Conservation (phyloP, 2,329 filamentous ascomycete species). For the Fusarium cicatricum region DNA sequence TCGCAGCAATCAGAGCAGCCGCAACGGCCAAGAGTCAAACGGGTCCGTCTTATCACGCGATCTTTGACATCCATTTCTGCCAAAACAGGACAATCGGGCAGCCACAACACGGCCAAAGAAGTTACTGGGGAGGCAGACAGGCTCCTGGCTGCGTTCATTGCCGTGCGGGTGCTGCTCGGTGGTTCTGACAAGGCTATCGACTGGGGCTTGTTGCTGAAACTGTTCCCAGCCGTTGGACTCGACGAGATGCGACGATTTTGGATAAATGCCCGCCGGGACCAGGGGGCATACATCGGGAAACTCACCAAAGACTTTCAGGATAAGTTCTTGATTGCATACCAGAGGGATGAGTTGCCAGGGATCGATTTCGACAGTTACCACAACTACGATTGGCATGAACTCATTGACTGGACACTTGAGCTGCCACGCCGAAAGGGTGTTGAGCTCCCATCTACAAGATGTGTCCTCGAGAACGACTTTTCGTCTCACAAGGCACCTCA, state of each 20-base stretch:
- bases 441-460: conserved; percentile 57
- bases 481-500: conserved; percentile 49
- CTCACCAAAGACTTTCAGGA: conserved; percentile 69
- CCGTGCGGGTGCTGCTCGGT: conserved; percentile 65
- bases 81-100: not conserved
- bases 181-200: conserved; percentile 67
- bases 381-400: conserved; percentile 71
- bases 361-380: conserved; percentile 70
- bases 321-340: conserved; percentile 72
- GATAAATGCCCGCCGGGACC: conserved; percentile 59
- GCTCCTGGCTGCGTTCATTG: conserved; percentile 65
- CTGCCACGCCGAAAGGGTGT: conserved; percentile 57
- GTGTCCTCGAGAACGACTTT: conserved; percentile 55
- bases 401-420: conserved; percentile 73
- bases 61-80: conserved; percentile 41
- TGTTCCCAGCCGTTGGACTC: conserved; percentile 63
- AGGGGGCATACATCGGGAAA: conserved; percentile 61
- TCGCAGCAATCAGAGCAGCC: conserved; percentile 7
- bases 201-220: conserved; percentile 64
- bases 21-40: conserved; percentile 36
- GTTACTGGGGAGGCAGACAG: conserved; percentile 36
- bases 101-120: conserved; percentile 10
- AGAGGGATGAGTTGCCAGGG: conserved; percentile 64
- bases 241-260: conserved; percentile 64
- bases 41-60: conserved; percentile 43